phyloP scores from a whole-genome alignment of 2,329 filamentous ascomycete species.

The Colletotrichum sp. region DNA sequence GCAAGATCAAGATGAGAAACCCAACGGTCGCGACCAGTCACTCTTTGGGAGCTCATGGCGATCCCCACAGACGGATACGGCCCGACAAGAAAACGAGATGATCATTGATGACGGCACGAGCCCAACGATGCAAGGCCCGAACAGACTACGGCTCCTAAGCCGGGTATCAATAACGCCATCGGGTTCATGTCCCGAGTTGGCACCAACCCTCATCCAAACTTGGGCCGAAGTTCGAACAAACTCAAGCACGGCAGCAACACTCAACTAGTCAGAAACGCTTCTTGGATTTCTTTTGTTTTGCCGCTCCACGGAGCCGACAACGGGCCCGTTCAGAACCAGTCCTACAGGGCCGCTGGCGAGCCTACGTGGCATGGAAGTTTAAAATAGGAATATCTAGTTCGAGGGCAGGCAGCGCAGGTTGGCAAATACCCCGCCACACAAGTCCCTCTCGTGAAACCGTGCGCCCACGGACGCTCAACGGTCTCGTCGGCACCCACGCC shows the following conservation, averaged over 20 bases:
- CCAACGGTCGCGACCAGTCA: background rate
- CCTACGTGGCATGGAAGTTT: background rate
- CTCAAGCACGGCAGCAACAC: background rate
- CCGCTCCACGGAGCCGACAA: background rate
- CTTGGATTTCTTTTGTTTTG: background rate
- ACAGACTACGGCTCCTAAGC: background rate
- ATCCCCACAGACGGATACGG: background rate
- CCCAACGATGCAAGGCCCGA: background rate
- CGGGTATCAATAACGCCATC: background rate
- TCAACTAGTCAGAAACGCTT: background rate
- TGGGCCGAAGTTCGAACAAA: background rate
- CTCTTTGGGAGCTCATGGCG: background rate
- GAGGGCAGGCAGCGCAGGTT: background rate
- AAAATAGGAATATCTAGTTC: background rate
- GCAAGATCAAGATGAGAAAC: background rate
- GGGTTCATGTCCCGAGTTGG: background rate
- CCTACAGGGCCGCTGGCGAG: background rate
- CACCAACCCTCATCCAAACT: background rate
- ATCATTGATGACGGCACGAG: background rate
- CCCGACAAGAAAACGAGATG: background rate
- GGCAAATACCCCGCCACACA: background rate
- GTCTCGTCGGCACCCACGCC: background rate
- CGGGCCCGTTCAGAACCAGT: background rate
- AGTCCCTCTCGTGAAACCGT: background rate
- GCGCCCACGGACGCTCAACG: background rate